Base-by-base conservation (phyloP, 2,329 filamentous ascomycete genomes). In the Diplocarpon rosae region DNA sequence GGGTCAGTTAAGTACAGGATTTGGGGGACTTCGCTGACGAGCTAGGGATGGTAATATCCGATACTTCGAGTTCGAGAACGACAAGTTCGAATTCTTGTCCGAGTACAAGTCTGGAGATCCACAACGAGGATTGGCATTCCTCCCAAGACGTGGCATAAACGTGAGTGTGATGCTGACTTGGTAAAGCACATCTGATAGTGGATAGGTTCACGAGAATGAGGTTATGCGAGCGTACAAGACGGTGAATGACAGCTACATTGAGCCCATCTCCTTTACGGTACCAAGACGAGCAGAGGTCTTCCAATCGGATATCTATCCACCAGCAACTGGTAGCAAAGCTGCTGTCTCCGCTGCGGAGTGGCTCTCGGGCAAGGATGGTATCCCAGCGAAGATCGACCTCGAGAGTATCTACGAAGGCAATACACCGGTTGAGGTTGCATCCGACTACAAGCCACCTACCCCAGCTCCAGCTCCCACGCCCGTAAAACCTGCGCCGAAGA, bases 91-190 rank as follows among this genome's bases (percentile, higher is more conserved):
- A 67, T 95, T 85, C 66, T 71, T 98, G 43, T 93, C 88, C 52
- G 90, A 96, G 65, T 92, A 96, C 75, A 95, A 95, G 68, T 96
- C 92, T n/a, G 71, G 73, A 32, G 92, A 98, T 53, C 90, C 92
- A 28, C 92, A 98, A 69, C 80, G 92, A 62, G 92, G 92, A 57
- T 75, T 98, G 57, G 92, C 87, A 29, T 96, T 98, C 66, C 67
- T 96, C 62, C 92, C 92, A 42, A 90, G 94, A 67, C 85, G 92
- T 52, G 92, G 90, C 52, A 85, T 98, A 58, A 95, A 95, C 63
- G 83, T 84, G 62, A 61, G 75, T 64, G 34, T 20, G 15, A 10
- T 11, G 20, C 24, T 9, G 37, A 13, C 16, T 14, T 42, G 16
- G 15, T 39, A 20, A 39, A 39, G 30, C 28, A 44, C 9, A 32